Base-by-base conservation (phyloP, 768 basidiomycete species). In the Cantharellus cinnabarinus region DNA sequence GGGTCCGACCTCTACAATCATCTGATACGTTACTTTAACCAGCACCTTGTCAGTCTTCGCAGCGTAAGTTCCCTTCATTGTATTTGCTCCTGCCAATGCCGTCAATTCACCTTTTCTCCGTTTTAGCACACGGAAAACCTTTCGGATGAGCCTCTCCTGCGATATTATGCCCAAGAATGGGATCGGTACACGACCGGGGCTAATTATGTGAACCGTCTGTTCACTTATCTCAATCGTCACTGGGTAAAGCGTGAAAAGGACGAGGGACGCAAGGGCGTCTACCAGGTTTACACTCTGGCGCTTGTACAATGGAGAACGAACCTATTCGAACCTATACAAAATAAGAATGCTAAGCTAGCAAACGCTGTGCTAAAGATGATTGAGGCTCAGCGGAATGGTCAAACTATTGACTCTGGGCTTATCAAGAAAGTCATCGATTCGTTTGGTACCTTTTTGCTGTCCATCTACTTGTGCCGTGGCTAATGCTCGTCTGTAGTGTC, bases 161-260 rank as follows among this genome's bases (percentile, higher is more conserved):
- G 83, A 63, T 97, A 87, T 68, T 99, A 98, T 67, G 89, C 89
- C 1, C 69, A 71, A 61, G 90, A 97, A 70, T 98, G 95, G 95
- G 85, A 88, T 65, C 77, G 91, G 50, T 98, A 97, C 72, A 99
- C 95, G 0, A 94, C 83, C 2, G 94, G 94, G 53, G 93, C 94
- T 1, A 90, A 88, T 67, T 98, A 95, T 68, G 89, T 97, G 71
- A 94, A 98, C 69, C 85, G 94, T 59, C 73, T 99, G 41, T 98
- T 98, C 74, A 93, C 89, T 2, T 98, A 98, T 72, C 78, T 99
- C 60, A 98, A 99, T 71, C 88, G 94, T 57, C 91, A 98, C 71
- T 99, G 95, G 95, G 94, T 99, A 50, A 94, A 93, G 73, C 79
- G 94, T 57, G 95, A 99, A 69, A 81, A 93, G 67, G 94, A 98